These are phyloP conservation scores for Chionographis japonica DNA, from an alignment of 106 monocot species.

Conservation along the genomic window DNA sequence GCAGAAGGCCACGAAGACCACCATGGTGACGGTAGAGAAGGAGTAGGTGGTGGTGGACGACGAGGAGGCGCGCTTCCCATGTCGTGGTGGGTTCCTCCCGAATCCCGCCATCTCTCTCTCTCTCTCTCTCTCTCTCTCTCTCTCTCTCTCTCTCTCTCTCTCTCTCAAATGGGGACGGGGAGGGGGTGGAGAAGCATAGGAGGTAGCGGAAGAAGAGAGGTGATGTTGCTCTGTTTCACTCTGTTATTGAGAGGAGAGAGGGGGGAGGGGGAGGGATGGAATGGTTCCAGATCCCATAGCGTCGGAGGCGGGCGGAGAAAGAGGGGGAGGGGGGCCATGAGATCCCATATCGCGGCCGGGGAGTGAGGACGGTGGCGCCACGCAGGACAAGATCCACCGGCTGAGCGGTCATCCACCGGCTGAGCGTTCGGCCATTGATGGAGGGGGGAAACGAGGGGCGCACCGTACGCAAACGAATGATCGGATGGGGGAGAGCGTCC, in stretches of 20 bases:
- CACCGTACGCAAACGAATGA: too few relatives aligned
- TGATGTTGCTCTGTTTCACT: too few relatives aligned
- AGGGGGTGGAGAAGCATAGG: neutral
- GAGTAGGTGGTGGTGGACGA: slow-evolving; percentile 16
- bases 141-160: slow-evolving; percentile 5
- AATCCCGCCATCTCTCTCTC: slow-evolving; percentile 16
- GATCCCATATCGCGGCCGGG: slow-evolving; percentile 3
- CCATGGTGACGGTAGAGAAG: slow-evolving; percentile 35
- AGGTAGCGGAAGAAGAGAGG: neutral
- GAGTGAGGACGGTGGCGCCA: too few relatives aligned
- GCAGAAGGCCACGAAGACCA: slow-evolving; percentile 41
- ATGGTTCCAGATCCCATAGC: slow-evolving; percentile 13
- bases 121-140: neutral
- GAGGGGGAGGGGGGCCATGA: neutral
- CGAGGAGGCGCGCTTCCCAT: slow-evolving; percentile 25
- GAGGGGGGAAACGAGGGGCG: too few relatives aligned
- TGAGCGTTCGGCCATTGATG: too few relatives aligned
- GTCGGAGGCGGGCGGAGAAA: neutral
- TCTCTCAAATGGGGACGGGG: neutral
- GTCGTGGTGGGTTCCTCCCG: slow-evolving; percentile 16
- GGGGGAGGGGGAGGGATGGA: neutral
- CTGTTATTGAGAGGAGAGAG: too few relatives aligned
- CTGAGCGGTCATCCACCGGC: too few relatives aligned
- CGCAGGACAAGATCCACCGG: too few relatives aligned
- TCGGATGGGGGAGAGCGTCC: too few relatives aligned